Base-by-base conservation (phyloP, 352 stramenopile genomes). In the Pythium coloratum region DNA sequence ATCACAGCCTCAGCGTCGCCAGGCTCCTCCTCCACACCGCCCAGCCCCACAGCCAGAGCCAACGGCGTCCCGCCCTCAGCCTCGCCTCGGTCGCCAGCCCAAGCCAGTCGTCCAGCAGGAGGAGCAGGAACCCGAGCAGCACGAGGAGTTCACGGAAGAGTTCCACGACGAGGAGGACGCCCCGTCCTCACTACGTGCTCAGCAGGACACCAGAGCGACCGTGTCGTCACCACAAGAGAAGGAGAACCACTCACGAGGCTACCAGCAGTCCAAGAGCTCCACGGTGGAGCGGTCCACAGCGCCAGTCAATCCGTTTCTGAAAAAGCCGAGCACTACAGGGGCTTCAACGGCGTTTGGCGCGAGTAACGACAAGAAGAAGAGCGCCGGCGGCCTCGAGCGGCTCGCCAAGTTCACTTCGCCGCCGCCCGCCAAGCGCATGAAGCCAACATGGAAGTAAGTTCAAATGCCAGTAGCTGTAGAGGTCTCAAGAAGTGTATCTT, bases 221-320 rank as follows among this genome's bases (percentile, higher is more conserved):
- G n/a, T 50, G 13, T 24, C 55, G 18, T 32, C 59, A 0, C 12
- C 54, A 24, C 28, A 34, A 6, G 24, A 54, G 46, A 62, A 63
- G 14, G 32, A 66, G 26, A 62, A 66, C 42, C 38, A 61, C n/a
- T 30, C 34, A 32, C 40, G 36, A 24, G 20, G n/a, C 28, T 65
- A 65, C 28, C 38, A 53, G 16, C 46, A 53, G 46, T 14, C 46
- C 7, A 28, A 53, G 46, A 53, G n/a, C 46, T 53, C 55, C 58
- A 3, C 26, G 53, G 18, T 70, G n/a, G 76, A 88, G 59, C 71
- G 72, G 28, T 87, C 80, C 0, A 76, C 89, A 40, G 80, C 80
- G 30, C 84, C 84, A 3, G 69, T 76, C 20, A 92, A 92, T 60
- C 84, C 84, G 66, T 92, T 92, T 55, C 55, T 92, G 18, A 92